These are phyloP conservation scores for Nicotiana paniculata DNA, from an alignment of 257 asterid species.

Conservation along the genomic window DNA sequence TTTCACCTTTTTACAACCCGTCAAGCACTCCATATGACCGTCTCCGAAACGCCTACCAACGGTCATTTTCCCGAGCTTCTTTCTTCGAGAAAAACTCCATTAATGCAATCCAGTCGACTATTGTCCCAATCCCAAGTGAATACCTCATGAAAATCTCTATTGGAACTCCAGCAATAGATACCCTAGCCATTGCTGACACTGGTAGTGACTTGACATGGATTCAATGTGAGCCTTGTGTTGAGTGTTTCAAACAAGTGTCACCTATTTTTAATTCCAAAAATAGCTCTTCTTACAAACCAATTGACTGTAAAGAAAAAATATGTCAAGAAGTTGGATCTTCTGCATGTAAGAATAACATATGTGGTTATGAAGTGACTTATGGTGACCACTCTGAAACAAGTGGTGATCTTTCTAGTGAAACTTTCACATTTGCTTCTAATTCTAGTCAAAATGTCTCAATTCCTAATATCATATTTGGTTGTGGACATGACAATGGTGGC, in stretches of 20 bases:
- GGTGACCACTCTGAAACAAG: constrained; percentile 16
- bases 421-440: constrained; percentile 16
- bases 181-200: constrained; percentile 13
- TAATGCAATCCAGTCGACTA: not conserved
- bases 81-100: not conserved
- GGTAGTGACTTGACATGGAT: constrained; percentile 24
- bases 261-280: constrained; percentile 13
- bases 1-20: constrained; percentile 24
- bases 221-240: constrained; percentile 19
- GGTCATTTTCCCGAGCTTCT: constrained; percentile 16
- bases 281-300: constrained; percentile 9
- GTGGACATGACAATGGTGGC: constrained; percentile 22
- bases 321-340: not conserved
- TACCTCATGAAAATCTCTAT: constrained; percentile 21
- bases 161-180: constrained; percentile 20
- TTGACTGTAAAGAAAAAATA: not conserved
- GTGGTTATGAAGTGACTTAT: constrained; percentile 4
- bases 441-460: not conserved
- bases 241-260: constrained; percentile 4
- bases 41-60: constrained; percentile 3
- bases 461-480: constrained; percentile 19
- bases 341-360: not conserved
- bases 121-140: not conserved
- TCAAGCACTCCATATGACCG: constrained; percentile 13
- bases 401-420: constrained; percentile 24